Conservation (phyloP, 768 basidiomycete species). For the Tricholoma saponaceum region DNA sequence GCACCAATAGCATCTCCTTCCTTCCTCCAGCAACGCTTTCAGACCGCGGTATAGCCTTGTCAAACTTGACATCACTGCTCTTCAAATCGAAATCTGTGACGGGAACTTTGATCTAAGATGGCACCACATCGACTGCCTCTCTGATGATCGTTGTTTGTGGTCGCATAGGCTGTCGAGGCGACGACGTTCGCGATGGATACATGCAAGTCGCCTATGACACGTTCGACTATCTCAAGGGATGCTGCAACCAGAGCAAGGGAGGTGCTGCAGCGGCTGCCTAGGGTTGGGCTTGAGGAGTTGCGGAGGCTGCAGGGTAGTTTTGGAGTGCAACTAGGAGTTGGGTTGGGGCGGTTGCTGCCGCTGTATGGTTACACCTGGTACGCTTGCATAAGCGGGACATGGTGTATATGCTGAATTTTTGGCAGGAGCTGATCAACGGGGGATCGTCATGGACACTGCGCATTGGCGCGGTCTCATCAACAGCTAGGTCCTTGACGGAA, state of each 20-base stretch:
- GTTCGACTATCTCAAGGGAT: conserved; percentile 65
- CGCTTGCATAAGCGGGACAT: conserved; percentile 10
- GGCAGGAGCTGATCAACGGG: conserved; percentile 4
- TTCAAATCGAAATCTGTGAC: conserved; percentile 80
- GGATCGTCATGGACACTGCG: conserved; percentile 80
- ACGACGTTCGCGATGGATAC: conserved; percentile 30
- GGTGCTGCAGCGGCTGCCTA: conserved; percentile 10
- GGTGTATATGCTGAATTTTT: conserved; percentile 1
- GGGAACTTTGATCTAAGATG: conserved; percentile 56
- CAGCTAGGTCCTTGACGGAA: conserved; percentile 89
- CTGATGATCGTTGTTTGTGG: conserved; percentile 1
- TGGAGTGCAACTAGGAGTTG: not conserved
- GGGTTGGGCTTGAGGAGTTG: conserved; percentile 2
- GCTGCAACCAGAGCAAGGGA: conserved; percentile 48
- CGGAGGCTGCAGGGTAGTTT: not conserved
- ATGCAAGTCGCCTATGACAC: conserved; percentile 49
- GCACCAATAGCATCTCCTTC: conserved; percentile 26
- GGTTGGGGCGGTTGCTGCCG: conserved; percentile 15
- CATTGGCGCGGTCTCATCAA: conserved; percentile 61
- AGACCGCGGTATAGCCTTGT: conserved; percentile 50
- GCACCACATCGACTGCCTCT: conserved; percentile 6
- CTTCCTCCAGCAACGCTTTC: conserved; percentile 12
- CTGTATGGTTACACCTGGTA: conserved; percentile 15
- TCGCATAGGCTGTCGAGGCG: not conserved
- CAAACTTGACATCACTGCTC: conserved; percentile 73